Evolutionary conservation across 805 yeast genomes (phyloP).

Genomic region (Isabelozyma heimii): DNA sequence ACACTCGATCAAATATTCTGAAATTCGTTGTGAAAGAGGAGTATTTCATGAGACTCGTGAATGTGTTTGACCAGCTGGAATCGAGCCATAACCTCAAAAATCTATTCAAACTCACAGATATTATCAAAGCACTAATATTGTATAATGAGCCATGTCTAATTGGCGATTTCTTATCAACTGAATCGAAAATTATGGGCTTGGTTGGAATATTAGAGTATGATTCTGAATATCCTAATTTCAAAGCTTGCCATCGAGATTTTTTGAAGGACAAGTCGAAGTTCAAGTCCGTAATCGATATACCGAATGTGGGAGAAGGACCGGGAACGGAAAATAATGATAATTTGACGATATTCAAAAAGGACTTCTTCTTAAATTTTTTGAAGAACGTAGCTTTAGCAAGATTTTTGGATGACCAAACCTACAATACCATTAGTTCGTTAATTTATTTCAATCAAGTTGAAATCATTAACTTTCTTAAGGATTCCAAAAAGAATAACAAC

Average conservation of each 20-base stretch:
- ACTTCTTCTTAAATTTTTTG: conserved; percentile 74
- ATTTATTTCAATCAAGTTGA: conserved; percentile 69
- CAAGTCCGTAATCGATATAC: conserved; percentile 63
- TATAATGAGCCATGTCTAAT: conserved; percentile 57
- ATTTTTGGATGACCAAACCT: conserved; percentile 75
- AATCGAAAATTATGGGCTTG: conserved; percentile 44
- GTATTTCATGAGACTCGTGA: conserved; percentile 53
- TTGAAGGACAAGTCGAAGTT: conserved; percentile 56
- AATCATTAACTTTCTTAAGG: conserved; percentile 57
- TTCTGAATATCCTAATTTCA: conserved; percentile 75
- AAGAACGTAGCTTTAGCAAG: conserved; percentile 86
- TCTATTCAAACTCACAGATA: conserved; percentile 67
- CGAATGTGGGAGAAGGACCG: conserved; percentile 40
- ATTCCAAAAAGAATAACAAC: conserved; percentile 31
- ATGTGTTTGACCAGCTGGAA: conserved; percentile 59
- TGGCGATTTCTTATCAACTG: conserved; percentile 30
- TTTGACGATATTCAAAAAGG: conserved; percentile 57
- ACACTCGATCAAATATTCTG: conserved; percentile 59
- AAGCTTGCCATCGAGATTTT: conserved; percentile 76
- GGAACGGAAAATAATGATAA: conserved; percentile 18
- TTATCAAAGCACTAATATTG: conserved; percentile 65
- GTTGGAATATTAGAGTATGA: conserved; percentile 86
- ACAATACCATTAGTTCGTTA: conserved; percentile 61
- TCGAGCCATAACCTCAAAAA: conserved; percentile 46
- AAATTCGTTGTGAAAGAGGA: conserved; percentile 51